Conservation (phyloP, 2,329 filamentous ascomycete genomes). For the Ascochyta clinopodiicola region DNA sequence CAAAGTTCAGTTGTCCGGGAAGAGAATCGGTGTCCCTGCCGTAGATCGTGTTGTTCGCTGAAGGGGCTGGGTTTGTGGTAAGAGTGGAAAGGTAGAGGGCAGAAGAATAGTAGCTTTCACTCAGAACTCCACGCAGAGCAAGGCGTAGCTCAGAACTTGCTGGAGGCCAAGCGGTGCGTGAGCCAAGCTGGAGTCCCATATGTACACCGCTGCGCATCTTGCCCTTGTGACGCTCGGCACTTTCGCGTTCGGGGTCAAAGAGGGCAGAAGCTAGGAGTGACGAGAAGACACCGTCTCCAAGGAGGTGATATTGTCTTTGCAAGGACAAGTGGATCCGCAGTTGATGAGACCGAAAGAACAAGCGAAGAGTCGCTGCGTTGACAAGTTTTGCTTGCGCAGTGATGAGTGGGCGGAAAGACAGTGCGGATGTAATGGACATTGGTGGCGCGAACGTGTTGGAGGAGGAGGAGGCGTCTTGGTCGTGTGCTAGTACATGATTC, state of each 20-base stretch:
- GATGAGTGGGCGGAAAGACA: slow-evolving; percentile 79
- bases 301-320: slow-evolving; percentile 80
- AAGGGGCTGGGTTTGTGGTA: neutral
- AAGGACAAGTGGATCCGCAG: slow-evolving; percentile 75
- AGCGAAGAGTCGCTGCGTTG: slow-evolving; percentile 75
- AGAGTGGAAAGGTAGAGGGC: slow-evolving; percentile 37
- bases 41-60: slow-evolving; percentile 12
- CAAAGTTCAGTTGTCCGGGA: slow-evolving; percentile 65
- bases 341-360: slow-evolving; percentile 77
- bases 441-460: slow-evolving; percentile 56
- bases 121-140: slow-evolving; percentile 83
- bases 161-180: slow-evolving; percentile 86
- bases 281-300: slow-evolving; percentile 85
- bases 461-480: neutral
- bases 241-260: slow-evolving; percentile 82
- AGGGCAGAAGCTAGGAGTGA: slow-evolving; percentile 80
- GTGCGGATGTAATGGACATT: slow-evolving; percentile 63
- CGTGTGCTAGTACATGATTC: slow-evolving; percentile 23
- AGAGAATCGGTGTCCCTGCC: slow-evolving; percentile 46
- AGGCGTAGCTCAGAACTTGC: slow-evolving; percentile 92
- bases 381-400: slow-evolving; percentile 76
- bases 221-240: slow-evolving; percentile 75
- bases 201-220: slow-evolving; percentile 67
- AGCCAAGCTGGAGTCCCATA: slow-evolving; percentile 85
- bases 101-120: slow-evolving; percentile 70